Evolutionary conservation across 495 filamentous ascomycete species (phyloP), one percentile per base, ranked within the genome.

Genomic region (Penicillium taxi): DNA sequence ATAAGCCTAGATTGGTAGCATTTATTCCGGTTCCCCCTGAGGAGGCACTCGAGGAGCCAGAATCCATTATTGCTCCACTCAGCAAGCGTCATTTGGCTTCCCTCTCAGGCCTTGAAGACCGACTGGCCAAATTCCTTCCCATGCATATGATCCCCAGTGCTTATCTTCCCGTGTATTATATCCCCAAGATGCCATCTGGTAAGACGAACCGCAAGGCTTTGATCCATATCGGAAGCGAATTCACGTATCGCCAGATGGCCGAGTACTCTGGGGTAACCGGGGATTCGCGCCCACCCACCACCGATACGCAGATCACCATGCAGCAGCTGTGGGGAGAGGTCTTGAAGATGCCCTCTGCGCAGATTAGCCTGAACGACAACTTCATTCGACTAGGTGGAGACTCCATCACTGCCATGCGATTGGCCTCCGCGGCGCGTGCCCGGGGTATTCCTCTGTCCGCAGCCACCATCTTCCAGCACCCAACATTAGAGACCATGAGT

Each of bases 311-410:
- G 17, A 27, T 8, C 4, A 12, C 11, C 2, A 14, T 41, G 17
- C 8, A 5, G 2, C 15, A 12, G 0, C 13, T 41, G 21, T 41
- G 38, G 38, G 37, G 19, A 1, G n/a, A 24, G 5, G 38, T 26
- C 8, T 16, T 41, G 22, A 17, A 11, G 1, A 17, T 26, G 23
- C 9, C 17, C 6, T 7, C 27, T 9, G 15, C 18, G 5, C 6
- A 6, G 1, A 34, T 9, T 20, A 23, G 38, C 14, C n/a, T 28
- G 5, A 9, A 41, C 5, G 38, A 41, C 31, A 4, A 19, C 16
- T 41, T 41, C 22, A 33, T 41, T 30, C 29, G 14, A 8, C 23
- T 30, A 15, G 38, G 38, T 19, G 38, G 38, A 19, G 30, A 34
- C 6, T 34, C 29, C 0, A 18, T 41, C 12, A 30, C 14, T 14